phyloP scores from a whole-genome alignment of 169 alveolate genomes.

The Amoebophrya sp. region DNA sequence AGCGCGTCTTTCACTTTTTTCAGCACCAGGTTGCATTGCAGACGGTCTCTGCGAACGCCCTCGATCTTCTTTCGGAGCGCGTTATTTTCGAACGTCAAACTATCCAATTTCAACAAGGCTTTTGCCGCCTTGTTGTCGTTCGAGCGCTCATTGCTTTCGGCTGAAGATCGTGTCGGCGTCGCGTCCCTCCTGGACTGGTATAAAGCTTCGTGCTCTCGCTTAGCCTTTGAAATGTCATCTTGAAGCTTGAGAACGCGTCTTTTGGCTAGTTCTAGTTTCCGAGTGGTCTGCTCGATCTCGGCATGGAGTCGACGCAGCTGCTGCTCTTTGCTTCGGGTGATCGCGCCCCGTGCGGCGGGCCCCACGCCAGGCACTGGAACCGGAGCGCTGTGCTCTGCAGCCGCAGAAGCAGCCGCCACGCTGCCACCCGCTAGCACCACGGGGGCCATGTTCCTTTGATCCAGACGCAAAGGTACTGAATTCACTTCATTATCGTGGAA shows the following conservation, averaged over 20 bases:
- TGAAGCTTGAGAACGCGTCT: neutral
- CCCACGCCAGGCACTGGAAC: neutral
- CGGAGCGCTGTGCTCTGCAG: neutral
- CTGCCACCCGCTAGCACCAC: neutral
- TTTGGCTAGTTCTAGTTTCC: neutral
- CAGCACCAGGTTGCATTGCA: conserved; percentile 3
- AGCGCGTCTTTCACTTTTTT: neutral
- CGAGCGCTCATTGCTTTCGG: neutral
- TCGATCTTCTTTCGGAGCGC: neutral
- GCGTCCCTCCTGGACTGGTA: too few species aligned
- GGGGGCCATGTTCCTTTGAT: neutral
- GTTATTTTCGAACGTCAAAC: neutral
- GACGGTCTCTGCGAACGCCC: neutral
- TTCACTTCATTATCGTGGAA: neutral
- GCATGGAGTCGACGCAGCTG: conserved; percentile 17
- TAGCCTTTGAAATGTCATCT: neutral
- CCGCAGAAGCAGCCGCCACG: neutral
- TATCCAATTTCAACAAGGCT: neutral
- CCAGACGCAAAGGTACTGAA: neutral
- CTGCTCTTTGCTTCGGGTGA: neutral
- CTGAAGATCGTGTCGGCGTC: neutral
- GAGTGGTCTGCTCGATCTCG: conserved; percentile 15
- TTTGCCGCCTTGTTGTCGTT: neutral
- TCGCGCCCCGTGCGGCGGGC: neutral
- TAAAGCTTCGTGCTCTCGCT: neutral